Evolutionary conservation across 208 protist genomes (phyloP), one percentile per base, ranked within the genome.

Genomic region (Acanthamoeba culbertsoni): DNA sequence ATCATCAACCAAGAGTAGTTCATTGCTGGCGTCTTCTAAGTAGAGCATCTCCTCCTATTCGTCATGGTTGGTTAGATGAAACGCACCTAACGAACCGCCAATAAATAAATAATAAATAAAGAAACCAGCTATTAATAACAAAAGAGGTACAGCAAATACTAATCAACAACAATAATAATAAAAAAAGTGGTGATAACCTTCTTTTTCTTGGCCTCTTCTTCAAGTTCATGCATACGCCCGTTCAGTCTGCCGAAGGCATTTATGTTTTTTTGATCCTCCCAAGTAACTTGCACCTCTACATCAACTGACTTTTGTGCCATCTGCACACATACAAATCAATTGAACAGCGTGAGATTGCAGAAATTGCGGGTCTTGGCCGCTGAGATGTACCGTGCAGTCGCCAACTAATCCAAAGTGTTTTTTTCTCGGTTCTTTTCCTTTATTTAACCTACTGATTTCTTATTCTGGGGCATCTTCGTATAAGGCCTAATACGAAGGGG

Each of bases 271-370:
- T 93, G 91, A 20, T 93, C 91, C 45, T 86, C 91, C 91, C 59
- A 75, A 26, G 91, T 93, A 3, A 93, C 91, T n/a, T 93, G 46
- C 73, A 90, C 73, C 71, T 93, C 91, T 53, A 68, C 82, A 89
- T 65, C 82, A 18, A 84, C 73, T 23, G 37, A 23, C 73, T 84
- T 84, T 7, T 84, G 63, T 14, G 63, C 16, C 63, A 73, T 73
- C 63, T 73, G n/a, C n/a, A n/a, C n/a, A n/a, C n/a, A n/a, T n/a
- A n/a, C n/a, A n/a, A n/a, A n/a, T n/a, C n/a, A n/a, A n/a, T n/a
- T n/a, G n/a, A n/a, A n/a, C n/a, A n/a, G n/a, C n/a, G n/a, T n/a
- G n/a, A n/a, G n/a, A n/a, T n/a, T n/a, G n/a, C n/a, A n/a, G n/a
- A n/a, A n/a, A n/a, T n/a, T n/a, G n/a, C n/a, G n/a, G n/a, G n/a